phyloP scores from a whole-genome alignment of 805 yeast genomes.

The Schizosaccharomyces octosporus region DNA sequence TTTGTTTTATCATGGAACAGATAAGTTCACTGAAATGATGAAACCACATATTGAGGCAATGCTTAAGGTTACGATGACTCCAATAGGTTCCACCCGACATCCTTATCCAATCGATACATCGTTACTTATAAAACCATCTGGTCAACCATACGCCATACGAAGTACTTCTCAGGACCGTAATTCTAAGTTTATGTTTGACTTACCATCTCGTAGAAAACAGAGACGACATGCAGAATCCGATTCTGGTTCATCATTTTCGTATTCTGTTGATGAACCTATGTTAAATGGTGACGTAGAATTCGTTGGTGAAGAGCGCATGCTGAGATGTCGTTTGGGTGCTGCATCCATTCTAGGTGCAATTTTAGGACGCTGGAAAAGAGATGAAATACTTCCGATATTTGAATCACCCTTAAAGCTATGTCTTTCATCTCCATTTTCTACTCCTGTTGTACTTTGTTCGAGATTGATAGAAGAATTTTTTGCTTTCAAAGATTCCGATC shows the following conservation, averaged over 20 bases:
- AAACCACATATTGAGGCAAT: constrained; percentile 18
- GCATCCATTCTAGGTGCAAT: constrained; percentile 49
- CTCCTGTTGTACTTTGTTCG: constrained; percentile 53
- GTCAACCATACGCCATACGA: constrained; percentile 16
- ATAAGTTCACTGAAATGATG: background rate
- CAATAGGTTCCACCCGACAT: constrained; percentile 79
- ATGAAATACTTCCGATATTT: constrained; percentile 4
- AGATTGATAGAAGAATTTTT: constrained; percentile 41
- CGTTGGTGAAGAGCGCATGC: constrained; percentile 49
- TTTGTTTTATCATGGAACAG: background rate
- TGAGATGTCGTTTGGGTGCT: constrained; percentile 51
- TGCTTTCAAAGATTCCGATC: background rate
- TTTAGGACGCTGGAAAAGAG: constrained; percentile 8
- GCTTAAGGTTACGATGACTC: constrained; percentile 51
- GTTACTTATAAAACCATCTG: constrained; percentile 62
- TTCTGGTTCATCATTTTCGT: background rate
- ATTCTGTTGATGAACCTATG: constrained; percentile 78
- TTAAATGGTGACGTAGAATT: constrained; percentile 73
- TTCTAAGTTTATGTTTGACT: background rate
- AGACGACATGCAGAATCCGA: background rate
- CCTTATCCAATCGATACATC: constrained; percentile 60
- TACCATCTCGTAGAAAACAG: too few species aligned
- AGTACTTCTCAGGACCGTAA: background rate
- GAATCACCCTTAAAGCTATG: background rate
- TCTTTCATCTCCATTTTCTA: constrained; percentile 31